Conservation (phyloP, 2,329 filamentous ascomycete genomes). For the Rutstroemia sp. region DNA sequence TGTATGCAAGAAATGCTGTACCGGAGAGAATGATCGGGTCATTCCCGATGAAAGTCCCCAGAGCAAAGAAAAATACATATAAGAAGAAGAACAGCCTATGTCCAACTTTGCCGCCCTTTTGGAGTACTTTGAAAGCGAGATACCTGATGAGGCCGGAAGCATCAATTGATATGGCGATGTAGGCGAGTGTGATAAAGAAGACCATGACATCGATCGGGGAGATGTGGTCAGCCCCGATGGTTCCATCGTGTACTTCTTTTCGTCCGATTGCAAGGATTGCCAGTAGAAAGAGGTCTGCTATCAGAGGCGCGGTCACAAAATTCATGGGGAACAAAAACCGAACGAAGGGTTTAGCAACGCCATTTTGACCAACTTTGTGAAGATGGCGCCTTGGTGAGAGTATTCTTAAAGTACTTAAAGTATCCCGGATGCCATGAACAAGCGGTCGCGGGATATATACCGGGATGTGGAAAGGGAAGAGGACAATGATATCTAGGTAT, state of each 20-base stretch:
- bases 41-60: conserved; percentile 65
- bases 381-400: conserved; percentile 37
- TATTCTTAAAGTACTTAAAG: conserved; percentile 42
- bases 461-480: conserved; percentile 62
- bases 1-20: conserved; percentile 68
- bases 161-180: conserved; percentile 72
- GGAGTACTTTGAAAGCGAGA: conserved; percentile 62
- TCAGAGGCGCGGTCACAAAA: conserved; percentile 62
- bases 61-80: conserved; percentile 62
- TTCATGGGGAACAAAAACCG: conserved; percentile 56
- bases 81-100: conserved; percentile 65
- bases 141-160: conserved; percentile 66
- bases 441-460: conserved; percentile 49
- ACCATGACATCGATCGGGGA: conserved; percentile 65
- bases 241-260: conserved; percentile 61
- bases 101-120: conserved; percentile 60
- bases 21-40: conserved; percentile 70
- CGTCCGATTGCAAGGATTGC: conserved; percentile 61
- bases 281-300: conserved; percentile 64
- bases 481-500: conserved; percentile 54
- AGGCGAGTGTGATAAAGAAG: conserved; percentile 68
- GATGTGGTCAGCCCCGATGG: conserved; percentile 58
- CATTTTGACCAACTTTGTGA: conserved; percentile 21
- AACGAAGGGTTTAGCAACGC: conserved; percentile 36
- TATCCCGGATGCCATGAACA: conserved; percentile 37